Evolutionary conservation across 306 rosid species (phyloP), one percentile per base, ranked within the genome.

Genomic region (Dryas drummondii): DNA sequence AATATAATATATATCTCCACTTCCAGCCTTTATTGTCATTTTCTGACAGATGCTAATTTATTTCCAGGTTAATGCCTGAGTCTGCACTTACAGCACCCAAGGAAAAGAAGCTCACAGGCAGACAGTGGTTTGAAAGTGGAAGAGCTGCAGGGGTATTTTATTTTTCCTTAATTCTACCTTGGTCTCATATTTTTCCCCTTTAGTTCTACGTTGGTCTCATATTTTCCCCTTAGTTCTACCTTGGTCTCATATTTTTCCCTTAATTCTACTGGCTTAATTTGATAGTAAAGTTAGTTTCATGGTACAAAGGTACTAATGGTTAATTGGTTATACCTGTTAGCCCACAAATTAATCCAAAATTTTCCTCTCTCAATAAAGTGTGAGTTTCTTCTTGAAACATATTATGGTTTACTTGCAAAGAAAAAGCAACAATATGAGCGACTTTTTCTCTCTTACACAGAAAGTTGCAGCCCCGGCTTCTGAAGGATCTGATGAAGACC

Each of bases 101-200:
- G 91, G 99, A 96, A 77, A 96, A 96, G 91, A 96, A 76, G 87
- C 97, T 90, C 70, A 0, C 82, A 61, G 99, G 99, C 71, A 88
- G 99, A 79, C 99, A 96, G 79, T 96, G 97, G 97, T 92, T 96
- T 89, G 99, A 96, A 89, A 86, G 91, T 71, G 97, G 96, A 86
- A 86, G 89, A 89, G 93, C 85, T 75, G 9, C 88, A 13, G 78
- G 16, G 87, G 98, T 96, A 90, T 57, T 51, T 53, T 50, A 4
- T 58, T 78, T 52, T 69, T 49, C 19, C 67, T 63, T 70, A 62
- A 40, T 41, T 46, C 44, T 60, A n/a, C 22, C 44, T 44, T 42
- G 37, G 51, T 44, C 37, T 64, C 32, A 8, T 44, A 32, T 32
- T 32, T 32, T 32, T 32, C 6, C 16, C 65, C 65, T 16, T 12